A percentile compares a stretch with the other conserved stretches of the same genome.
These are phyloP conservation scores for Tolypocladium inflatum DNA, from an alignment of 2,329 filamentous ascomycete species.

Conservation along the genomic window DNA sequence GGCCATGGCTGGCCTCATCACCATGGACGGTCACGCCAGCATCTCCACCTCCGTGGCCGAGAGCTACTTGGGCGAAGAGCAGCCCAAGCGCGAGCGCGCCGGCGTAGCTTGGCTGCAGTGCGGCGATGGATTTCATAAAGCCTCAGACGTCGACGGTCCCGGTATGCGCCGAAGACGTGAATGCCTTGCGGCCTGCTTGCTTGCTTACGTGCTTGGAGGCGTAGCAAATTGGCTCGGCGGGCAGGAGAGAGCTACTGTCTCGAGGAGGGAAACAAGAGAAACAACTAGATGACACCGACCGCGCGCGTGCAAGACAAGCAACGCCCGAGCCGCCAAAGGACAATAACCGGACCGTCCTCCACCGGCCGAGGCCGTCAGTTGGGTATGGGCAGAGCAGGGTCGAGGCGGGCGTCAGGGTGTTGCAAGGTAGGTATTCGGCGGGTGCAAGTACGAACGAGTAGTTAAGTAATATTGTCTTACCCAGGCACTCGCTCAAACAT, in stretches of 20 bases:
- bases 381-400: not conserved
- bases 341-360: not conserved
- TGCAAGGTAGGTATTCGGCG: not conserved
- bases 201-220: not conserved
- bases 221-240: not conserved
- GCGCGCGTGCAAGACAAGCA: not conserved
- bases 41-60: not conserved
- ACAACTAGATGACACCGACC: not conserved
- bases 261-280: not conserved
- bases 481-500: not conserved
- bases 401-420: not conserved
- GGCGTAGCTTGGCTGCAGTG: not conserved
- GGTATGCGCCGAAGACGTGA: not conserved
- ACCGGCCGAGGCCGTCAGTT: not conserved
- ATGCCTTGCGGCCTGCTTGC: not conserved
- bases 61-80: not conserved
- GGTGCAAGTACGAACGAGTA: not conserved
- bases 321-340: not conserved
- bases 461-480: not conserved
- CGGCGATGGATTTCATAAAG: not conserved
- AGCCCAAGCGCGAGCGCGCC: not conserved
- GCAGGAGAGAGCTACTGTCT: not conserved
- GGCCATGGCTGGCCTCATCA: constrained; percentile 1
- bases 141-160: not conserved
- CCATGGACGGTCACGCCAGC: constrained; percentile 4